Base-by-base conservation (phyloP, 805 yeast species). In the Yarrowia porcina region DNA sequence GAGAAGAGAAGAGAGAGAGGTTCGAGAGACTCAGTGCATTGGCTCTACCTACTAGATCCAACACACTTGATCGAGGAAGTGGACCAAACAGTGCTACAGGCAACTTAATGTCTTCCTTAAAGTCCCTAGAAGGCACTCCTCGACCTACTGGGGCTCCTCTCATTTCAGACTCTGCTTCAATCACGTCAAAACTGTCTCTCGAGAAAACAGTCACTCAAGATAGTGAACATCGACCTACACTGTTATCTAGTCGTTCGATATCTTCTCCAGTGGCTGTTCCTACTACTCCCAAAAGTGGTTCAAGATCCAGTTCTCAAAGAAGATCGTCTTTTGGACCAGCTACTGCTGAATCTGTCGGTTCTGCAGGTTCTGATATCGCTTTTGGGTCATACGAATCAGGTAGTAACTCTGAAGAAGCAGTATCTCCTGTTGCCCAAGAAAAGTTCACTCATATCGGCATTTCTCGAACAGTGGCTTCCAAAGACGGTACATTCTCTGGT, bases 251-350 rank as follows among this genome's bases (percentile, higher is more conserved):
- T 18, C 28, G 59, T 1, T n/a, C 33, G 9, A 35, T 52, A 3
- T 52, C 59, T 0, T 52, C 59, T 15, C 59, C 59, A 4, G 44
- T 52, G 17, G 59, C 59, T 25, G 59, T 52, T 17, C 59, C 59
- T 2, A 23, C 59, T 1, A 36, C 59, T 3, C 59, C 59, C 23
- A 52, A 52, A 13, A 25, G 30, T 12, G 44, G 39, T 4, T 49
- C 56, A 3, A 28, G 56, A 6, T 49, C 56, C 11, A 15, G 28
- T 10, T 49, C 56, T 15, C 38, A 32, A 15, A 38, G 44, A 17
- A 18, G 59, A 12, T 6, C 42, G 2, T 36, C 44, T 0, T 35
- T 36, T n/a, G 44, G 44, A 13, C 21, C 42, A 12, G 44, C 39
- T 2, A 23, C 28, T 1, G 57, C 30, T 2, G 52, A 33, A 10